A percentile compares a stretch with the other conserved stretches of the same genome.
These are phyloP conservation scores for Salix purpurea DNA, from an alignment of 345 rosid species.

Conservation along the genomic window DNA sequence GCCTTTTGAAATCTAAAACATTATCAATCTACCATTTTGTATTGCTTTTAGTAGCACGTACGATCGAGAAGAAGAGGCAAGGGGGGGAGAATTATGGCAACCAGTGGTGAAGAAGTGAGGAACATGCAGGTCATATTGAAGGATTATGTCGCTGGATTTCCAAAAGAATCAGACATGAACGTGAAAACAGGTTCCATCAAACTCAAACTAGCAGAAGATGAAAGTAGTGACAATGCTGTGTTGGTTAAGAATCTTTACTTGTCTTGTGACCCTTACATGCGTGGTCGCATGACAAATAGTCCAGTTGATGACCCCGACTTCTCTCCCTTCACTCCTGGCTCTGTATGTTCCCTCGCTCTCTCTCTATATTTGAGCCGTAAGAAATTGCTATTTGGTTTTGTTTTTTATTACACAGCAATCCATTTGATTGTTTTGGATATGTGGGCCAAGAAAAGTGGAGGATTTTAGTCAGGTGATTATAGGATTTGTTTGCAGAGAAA, in stretches of 20 bases:
- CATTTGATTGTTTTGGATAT: background rate
- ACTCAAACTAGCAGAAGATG: slow-evolving; percentile 19
- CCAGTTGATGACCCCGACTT: background rate
- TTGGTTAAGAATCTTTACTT: slow-evolving; percentile 55
- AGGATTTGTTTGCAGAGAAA: no score
- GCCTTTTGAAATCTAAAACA: no score
- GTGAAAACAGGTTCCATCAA: slow-evolving; percentile 26
- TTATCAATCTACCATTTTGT: no score
- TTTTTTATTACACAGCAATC: background rate
- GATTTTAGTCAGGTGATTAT: no score
- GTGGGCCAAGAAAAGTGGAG: no score
- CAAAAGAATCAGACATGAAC: slow-evolving; percentile 43
- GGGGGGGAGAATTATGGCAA: slow-evolving; percentile 12
- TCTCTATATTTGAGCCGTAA: background rate
- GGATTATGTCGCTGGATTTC: slow-evolving; percentile 37
- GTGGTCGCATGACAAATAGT: slow-evolving; percentile 11
- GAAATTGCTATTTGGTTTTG: background rate
- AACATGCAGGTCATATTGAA: slow-evolving; percentile 53
- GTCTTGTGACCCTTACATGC: slow-evolving; percentile 58
- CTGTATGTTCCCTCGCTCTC: slow-evolving; percentile 17
- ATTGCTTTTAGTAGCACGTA: no score
- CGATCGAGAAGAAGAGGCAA: background rate
- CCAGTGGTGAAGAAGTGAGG: slow-evolving; percentile 17
- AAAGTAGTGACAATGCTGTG: slow-evolving; percentile 15
- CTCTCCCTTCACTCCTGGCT: slow-evolving; percentile 18